Evolutionary conservation across 441 rosid genomes (phyloP).

Genomic region (Melastoma candidum): DNA sequence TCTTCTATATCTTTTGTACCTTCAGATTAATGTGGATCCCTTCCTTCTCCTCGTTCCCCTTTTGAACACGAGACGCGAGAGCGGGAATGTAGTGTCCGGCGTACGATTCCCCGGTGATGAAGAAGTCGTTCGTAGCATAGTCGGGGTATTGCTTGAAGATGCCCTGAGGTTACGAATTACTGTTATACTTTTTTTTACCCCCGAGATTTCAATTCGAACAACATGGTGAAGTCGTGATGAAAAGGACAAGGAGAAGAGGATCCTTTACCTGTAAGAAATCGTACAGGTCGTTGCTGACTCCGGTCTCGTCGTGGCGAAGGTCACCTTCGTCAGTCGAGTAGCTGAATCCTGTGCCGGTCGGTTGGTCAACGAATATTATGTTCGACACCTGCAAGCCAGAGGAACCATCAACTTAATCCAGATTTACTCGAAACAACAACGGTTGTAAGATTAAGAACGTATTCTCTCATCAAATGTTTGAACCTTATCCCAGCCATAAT

Average conservation of each 20-base stretch:
- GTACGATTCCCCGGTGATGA: constrained; percentile 78
- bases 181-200: too few relatives aligned
- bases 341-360: constrained; percentile 75
- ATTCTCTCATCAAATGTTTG: neutral
- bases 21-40: constrained; percentile 71
- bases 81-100: constrained; percentile 93
- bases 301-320: constrained; percentile 49
- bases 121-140: constrained; percentile 55
- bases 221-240: too few relatives aligned
- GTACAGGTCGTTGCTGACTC: constrained; percentile 67
- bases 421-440: too few relatives aligned
- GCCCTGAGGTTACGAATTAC: constrained; percentile 27
- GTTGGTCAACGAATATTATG: constrained; percentile 68
- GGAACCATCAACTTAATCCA: too few relatives aligned
- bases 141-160: constrained; percentile 59
- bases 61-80: constrained; percentile 53
- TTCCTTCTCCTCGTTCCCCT: constrained; percentile 63
- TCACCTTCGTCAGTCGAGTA: constrained; percentile 36
- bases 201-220: neutral
- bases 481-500: constrained; percentile 93
- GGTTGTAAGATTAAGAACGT: too few relatives aligned
- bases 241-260: too few relatives aligned
- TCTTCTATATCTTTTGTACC: constrained; percentile 22
- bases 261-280: constrained; percentile 67
- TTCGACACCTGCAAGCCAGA: constrained; percentile 42